Evolutionary conservation across 2,329 filamentous ascomycete genomes (phyloP).

Genomic region (Alternaria arborescens): DNA sequence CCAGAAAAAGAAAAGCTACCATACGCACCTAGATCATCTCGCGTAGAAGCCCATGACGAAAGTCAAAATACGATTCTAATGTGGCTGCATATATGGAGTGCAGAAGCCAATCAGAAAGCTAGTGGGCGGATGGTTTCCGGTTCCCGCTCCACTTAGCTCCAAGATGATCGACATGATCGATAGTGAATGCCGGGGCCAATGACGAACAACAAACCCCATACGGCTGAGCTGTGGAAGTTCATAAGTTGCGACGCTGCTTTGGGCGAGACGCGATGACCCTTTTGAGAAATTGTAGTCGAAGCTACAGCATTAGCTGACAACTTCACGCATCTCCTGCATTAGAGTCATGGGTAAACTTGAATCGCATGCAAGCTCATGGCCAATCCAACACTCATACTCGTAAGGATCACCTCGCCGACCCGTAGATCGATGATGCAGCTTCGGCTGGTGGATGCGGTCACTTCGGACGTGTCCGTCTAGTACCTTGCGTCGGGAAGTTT

Average conservation of each 20-base stretch:
- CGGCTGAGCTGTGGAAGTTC: background rate
- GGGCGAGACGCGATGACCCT: slow-evolving; percentile 5
- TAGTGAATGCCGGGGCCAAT: slow-evolving; percentile 15
- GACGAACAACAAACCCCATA: slow-evolving; percentile 25
- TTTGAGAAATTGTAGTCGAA: slow-evolving; percentile 6
- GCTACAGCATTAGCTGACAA: slow-evolving; percentile 14
- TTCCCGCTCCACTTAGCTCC: slow-evolving; percentile 14
- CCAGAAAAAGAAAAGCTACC: background rate
- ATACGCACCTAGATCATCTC: background rate
- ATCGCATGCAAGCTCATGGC: background rate
- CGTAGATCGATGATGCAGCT: slow-evolving; percentile 21
- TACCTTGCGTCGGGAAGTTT: background rate
- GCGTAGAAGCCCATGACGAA: slow-evolving; percentile 13
- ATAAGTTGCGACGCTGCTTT: slow-evolving; percentile 15
- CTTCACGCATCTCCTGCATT: slow-evolving; percentile 6
- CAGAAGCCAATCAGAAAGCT: slow-evolving; percentile 3
- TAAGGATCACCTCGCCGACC: slow-evolving; percentile 18
- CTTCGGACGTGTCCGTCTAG: background rate
- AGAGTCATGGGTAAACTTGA: slow-evolving; percentile 14
- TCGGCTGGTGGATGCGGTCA: slow-evolving; percentile 2
- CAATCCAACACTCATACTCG: background rate
- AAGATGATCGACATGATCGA: slow-evolving; percentile 27
- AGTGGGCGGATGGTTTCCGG: slow-evolving; percentile 3
- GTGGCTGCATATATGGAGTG: slow-evolving; percentile 15
- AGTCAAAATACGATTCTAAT: slow-evolving; percentile 12